Conservation (phyloP, 257 asterid genomes). For the Solanum corneliomulleri region DNA sequence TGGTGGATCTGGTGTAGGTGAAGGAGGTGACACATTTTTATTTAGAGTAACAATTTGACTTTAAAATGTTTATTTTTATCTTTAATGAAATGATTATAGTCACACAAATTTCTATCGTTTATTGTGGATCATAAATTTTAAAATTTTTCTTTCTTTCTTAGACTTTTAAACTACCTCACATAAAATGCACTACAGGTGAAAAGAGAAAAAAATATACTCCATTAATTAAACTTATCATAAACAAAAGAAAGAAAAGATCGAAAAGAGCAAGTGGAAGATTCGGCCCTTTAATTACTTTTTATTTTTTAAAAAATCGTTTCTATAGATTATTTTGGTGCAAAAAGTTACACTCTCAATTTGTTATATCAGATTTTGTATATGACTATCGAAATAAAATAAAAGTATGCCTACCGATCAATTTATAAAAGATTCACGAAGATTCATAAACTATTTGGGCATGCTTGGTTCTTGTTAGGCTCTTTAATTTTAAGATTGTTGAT, state of each 20-base stretch:
- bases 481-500: neutral
- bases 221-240: neutral
- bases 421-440: neutral
- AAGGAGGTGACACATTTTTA: no score
- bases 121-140: no score
- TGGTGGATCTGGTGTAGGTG: no score
- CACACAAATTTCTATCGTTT: no score
- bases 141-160: no score
- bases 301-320: no score
- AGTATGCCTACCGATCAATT: neutral
- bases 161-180: no score
- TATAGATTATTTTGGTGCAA: no score
- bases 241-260: neutral
- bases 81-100: no score
- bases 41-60: no score
- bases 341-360: no score
- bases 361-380: neutral
- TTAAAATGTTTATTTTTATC: no score
- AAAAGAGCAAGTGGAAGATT: neutral
- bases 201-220: neutral
- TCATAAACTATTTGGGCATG: neutral
- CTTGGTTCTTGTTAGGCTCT: neutral
- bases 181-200: neutral
- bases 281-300: neutral
- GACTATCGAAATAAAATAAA: neutral